Percentiles rank a stretch among this genome's conserved stretches.
phyloP scores from a whole-genome alignment of 2,329 filamentous ascomycete genomes.

The Aureobasidium sp. region DNA sequence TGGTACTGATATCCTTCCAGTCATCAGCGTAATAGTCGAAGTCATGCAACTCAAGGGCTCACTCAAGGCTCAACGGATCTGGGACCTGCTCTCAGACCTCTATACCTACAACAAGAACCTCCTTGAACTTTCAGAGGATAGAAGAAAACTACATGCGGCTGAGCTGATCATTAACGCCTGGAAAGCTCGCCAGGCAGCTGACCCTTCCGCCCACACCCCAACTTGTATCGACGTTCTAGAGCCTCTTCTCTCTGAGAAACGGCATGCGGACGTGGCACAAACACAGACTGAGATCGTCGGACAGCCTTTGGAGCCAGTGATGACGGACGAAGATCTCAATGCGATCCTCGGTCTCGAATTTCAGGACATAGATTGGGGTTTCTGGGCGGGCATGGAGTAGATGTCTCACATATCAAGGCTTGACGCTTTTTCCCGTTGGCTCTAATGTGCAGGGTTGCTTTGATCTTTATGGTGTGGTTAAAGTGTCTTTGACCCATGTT shows the following conservation, averaged over 20 bases:
- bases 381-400: slow-evolving; percentile 6
- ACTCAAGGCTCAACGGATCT: background rate
- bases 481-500: no score
- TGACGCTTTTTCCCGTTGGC: no score
- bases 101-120: background rate
- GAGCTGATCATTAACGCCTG: background rate
- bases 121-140: background rate
- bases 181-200: background rate
- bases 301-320: background rate
- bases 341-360: slow-evolving; percentile 2
- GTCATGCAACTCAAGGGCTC: background rate
- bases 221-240: slow-evolving; percentile 2
- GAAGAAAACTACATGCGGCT: background rate
- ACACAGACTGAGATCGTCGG: background rate
- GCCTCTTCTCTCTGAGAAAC: background rate
- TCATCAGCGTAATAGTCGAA: slow-evolving; percentile 13
- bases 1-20: background rate
- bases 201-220: background rate
- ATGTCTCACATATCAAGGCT: background rate
- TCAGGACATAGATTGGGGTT: slow-evolving; percentile 12
- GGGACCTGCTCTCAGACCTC: background rate
- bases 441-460: no score
- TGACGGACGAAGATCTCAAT: background rate
- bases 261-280: background rate
- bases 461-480: no score